These are phyloP conservation scores for Teratosphaeria gauchensis DNA, from an alignment of 2,329 filamentous ascomycete genomes.

Conservation along the genomic window DNA sequence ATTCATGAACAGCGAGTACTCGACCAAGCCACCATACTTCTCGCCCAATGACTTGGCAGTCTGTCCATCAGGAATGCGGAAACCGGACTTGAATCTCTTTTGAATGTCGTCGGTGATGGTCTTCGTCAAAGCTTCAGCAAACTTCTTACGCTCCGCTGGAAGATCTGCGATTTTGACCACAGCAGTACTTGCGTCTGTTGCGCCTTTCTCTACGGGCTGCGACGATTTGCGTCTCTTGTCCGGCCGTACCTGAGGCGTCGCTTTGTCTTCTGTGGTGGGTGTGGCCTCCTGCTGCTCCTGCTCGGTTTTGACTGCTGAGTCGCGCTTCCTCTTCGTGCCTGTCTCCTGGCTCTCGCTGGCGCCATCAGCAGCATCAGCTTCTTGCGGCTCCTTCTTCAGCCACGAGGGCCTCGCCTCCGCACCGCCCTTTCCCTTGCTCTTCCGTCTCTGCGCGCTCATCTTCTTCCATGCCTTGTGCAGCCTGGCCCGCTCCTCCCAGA, in stretches of 20 bases:
- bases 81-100: constrained; percentile 57
- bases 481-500: constrained; percentile 55
- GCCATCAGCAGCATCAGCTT: neutral
- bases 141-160: constrained; percentile 57
- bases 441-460: constrained; percentile 51
- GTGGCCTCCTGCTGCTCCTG: constrained; percentile 11
- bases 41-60: constrained; percentile 57
- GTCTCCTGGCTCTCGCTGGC: constrained; percentile 7
- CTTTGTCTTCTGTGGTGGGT: neutral
- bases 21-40: constrained; percentile 66
- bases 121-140: constrained; percentile 62
- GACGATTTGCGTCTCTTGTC: constrained; percentile 30
- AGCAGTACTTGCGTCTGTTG: constrained; percentile 23
- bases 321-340: constrained; percentile 26
- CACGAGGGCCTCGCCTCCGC: constrained; percentile 20
- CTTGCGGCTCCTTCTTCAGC: constrained; percentile 22
- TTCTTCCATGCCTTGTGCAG: constrained; percentile 45
- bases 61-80: constrained; percentile 53
- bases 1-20: constrained; percentile 54
- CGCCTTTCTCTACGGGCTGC: constrained; percentile 8
- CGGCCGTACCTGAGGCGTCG: constrained; percentile 11
- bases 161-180: constrained; percentile 37
- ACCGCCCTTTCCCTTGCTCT: constrained; percentile 36
- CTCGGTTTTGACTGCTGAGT: constrained; percentile 10
- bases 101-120: constrained; percentile 57